Evolutionary conservation across 306 rosid species (phyloP).

Genomic region (Vigna mungo): DNA sequence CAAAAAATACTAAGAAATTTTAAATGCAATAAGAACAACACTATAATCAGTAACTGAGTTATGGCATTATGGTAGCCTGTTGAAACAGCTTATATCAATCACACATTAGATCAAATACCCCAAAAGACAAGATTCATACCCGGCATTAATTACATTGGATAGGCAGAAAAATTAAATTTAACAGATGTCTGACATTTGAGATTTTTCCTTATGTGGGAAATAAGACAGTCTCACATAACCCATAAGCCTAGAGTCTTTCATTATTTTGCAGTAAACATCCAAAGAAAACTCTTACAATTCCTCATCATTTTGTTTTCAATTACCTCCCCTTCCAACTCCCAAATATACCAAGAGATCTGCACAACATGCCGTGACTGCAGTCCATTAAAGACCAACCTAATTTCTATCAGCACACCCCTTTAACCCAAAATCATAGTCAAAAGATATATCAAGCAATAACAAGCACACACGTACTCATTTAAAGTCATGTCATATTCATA

Average conservation of each 20-base stretch:
- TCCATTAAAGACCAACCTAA: neutral
- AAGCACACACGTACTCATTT: neutral
- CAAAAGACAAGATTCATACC: neutral
- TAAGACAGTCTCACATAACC: neutral
- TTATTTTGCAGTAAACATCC: neutral
- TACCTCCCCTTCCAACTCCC: neutral
- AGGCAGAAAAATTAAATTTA: neutral
- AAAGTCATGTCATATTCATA: neutral
- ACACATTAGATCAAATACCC: neutral
- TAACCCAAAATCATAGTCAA: neutral
- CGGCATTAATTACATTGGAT: neutral
- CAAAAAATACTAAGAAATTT: neutral
- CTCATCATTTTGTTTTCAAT: neutral
- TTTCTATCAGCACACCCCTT: neutral
- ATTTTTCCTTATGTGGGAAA: neutral
- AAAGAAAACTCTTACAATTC: neutral
- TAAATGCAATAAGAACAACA: constrained; percentile 28
- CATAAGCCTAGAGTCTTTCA: neutral
- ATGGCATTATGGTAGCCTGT: neutral
- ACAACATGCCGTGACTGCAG: neutral
- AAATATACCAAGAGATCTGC: neutral
- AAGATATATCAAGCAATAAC: neutral
- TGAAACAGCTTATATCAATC: constrained; percentile 29
- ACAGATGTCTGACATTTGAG: neutral
- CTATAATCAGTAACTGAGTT: constrained; percentile 11